These are phyloP conservation scores for Malus sieversii DNA, from an alignment of 306 rosid genomes.

Conservation along the genomic window DNA sequence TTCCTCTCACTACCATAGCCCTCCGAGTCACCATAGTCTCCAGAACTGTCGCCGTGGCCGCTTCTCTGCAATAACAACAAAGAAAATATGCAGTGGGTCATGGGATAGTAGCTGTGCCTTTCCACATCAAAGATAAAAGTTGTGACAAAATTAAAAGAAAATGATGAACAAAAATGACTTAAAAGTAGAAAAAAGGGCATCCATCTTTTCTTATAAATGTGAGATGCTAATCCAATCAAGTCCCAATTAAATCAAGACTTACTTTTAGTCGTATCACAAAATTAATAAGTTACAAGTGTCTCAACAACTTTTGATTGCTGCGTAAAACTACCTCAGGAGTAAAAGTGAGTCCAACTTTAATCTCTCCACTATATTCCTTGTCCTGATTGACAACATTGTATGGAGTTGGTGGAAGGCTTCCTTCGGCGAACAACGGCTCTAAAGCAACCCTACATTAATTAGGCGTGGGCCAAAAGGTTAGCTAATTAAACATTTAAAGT, in stretches of 20 bases:
- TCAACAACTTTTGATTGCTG: neutral
- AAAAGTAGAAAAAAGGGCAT: neutral
- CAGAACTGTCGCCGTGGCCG: neutral
- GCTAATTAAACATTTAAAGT: too few relatives aligned
- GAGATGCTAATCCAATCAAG: too few relatives aligned
- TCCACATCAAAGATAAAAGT: neutral
- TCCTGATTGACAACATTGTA: conserved; percentile 63
- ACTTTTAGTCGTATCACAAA: too few relatives aligned
- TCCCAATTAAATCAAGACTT: too few relatives aligned
- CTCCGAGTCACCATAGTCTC: neutral
- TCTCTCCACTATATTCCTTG: conserved; percentile 42
- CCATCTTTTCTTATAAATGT: too few relatives aligned
- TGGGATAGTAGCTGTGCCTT: too few relatives aligned
- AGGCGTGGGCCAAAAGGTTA: neutral
- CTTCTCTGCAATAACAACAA: neutral
- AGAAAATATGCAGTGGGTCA: neutral
- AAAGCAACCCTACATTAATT: conserved; percentile 41
- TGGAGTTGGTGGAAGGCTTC: conserved; percentile 40
- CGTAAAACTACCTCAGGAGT: conserved; percentile 21
- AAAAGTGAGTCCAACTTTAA: conserved; percentile 47
- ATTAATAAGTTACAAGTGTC: too few relatives aligned
- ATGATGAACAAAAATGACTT: neutral
- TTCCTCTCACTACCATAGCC: neutral
- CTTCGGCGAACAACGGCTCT: conserved; percentile 36
- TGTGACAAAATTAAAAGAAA: neutral